Conservation (phyloP, 768 basidiomycete genomes). For the Strobilomyces echinocephalus region DNA sequence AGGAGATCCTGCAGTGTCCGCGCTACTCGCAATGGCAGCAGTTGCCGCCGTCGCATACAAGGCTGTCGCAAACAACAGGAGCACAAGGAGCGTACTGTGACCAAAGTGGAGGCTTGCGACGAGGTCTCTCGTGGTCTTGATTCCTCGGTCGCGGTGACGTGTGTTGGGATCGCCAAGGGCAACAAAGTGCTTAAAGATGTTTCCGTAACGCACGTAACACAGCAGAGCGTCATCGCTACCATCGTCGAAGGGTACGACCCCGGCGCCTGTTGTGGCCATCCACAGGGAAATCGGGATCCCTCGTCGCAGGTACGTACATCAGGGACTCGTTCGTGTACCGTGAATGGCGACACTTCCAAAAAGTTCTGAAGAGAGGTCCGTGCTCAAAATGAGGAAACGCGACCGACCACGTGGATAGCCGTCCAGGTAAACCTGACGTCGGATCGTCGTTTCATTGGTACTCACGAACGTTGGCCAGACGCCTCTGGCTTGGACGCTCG, state of each 20-base stretch:
- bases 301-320: neutral
- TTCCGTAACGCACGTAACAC: neutral
- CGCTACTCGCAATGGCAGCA: conserved; percentile 4
- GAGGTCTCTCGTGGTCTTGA: neutral
- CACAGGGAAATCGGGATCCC: neutral
- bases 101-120: neutral
- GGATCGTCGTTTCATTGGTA: neutral
- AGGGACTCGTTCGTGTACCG: too few species aligned
- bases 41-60: conserved; percentile 12
- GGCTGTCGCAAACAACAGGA: neutral
- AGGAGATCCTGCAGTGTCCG: conserved; percentile 9
- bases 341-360: too few species aligned
- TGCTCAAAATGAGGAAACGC: neutral
- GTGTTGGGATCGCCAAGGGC: neutral
- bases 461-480: neutral
- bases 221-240: neutral
- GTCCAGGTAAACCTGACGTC: neutral
- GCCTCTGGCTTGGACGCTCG: neutral
- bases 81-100: conserved; percentile 1
- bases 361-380: neutral
- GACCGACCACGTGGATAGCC: neutral
- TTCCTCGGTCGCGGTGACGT: neutral
- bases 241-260: neutral
- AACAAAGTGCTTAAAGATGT: neutral
- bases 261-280: neutral